Percentiles rank a stretch among this genome's conserved stretches.
These are phyloP conservation scores for Mycena epipterygia DNA, from an alignment of 768 basidiomycete species.

Conservation along the genomic window DNA sequence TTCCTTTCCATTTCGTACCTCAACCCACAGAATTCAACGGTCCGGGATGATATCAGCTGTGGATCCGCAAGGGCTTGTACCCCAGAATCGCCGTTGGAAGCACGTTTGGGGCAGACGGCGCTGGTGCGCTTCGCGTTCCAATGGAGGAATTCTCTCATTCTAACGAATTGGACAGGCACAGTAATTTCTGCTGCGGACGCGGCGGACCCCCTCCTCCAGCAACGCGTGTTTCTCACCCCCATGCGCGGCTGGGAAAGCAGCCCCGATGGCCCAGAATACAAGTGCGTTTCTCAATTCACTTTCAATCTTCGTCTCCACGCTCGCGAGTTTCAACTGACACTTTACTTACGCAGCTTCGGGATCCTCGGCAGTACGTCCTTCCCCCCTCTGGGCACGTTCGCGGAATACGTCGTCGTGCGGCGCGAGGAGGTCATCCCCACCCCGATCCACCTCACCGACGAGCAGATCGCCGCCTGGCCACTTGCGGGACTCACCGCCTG, in stretches of 20 bases:
- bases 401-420: constrained; percentile 82
- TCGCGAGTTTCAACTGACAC: background rate
- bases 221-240: constrained; percentile 82
- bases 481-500: constrained; percentile 85
- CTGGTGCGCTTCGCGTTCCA: constrained; percentile 61
- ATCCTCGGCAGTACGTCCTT: constrained; percentile 72
- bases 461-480: constrained; percentile 84
- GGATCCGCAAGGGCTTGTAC: constrained; percentile 80
- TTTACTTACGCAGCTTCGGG: constrained; percentile 60
- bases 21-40: background rate
- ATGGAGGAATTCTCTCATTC: background rate
- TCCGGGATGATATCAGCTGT: constrained; percentile 63
- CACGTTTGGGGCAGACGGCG: constrained; percentile 80
- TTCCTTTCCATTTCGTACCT: background rate
- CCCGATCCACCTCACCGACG: constrained; percentile 76
- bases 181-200: constrained; percentile 70
- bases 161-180: constrained; percentile 56
- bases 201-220: constrained; percentile 68
- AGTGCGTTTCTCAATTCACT: constrained; percentile 52
- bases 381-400: constrained; percentile 77
- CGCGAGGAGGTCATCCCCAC: constrained; percentile 75
- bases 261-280: constrained; percentile 74
- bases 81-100: constrained; percentile 71
- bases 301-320: no score
- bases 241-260: constrained; percentile 81